phyloP scores from a whole-genome alignment of 192 early-diverging fungal genomes.

The Spizellomyces sp. region DNA sequence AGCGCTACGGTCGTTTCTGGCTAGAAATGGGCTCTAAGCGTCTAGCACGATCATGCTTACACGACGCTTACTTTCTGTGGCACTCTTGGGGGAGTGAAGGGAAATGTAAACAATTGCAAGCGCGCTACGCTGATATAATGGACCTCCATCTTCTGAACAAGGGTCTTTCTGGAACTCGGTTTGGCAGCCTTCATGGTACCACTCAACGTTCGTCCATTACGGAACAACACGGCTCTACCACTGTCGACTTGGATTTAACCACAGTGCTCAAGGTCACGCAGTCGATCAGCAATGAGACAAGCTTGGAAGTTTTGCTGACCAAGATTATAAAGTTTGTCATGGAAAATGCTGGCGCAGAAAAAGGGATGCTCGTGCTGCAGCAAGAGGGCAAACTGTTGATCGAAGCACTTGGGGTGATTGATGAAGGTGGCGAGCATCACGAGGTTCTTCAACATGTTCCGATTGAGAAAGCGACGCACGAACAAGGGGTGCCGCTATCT shows the following conservation, averaged over 20 bases:
- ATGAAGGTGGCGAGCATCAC: constrained; percentile 31
- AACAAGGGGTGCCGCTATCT: constrained; percentile 37
- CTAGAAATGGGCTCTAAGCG: constrained; percentile 29
- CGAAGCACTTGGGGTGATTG: constrained; percentile 39
- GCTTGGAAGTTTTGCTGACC: constrained; percentile 43
- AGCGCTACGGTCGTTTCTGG: constrained; percentile 45
- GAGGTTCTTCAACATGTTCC: constrained; percentile 34
- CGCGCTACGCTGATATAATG: constrained; percentile 21
- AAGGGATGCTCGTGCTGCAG: constrained; percentile 40
- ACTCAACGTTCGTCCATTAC: constrained; percentile 10
- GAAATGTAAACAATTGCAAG: constrained; percentile 31
- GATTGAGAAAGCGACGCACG: constrained; percentile 25
- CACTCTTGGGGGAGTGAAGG: constrained; percentile 44
- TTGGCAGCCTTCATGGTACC: not conserved
- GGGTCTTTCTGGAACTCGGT: not conserved
- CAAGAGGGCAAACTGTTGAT: constrained; percentile 39
- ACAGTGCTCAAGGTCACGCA: constrained; percentile 54
- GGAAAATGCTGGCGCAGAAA: constrained; percentile 52
- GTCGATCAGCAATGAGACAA: constrained; percentile 49
- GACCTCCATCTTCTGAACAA: constrained; percentile 8
- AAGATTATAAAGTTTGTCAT: constrained; percentile 51
- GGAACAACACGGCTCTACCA: constrained; percentile 16
- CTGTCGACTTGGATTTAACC: constrained; percentile 51
- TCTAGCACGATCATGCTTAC: constrained; percentile 40
- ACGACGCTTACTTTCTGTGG: constrained; percentile 43